Evolutionary conservation across 2,329 filamentous ascomycete genomes (phyloP), one percentile per base, ranked within the genome.

Genomic region (Fusarium hainanense): DNA sequence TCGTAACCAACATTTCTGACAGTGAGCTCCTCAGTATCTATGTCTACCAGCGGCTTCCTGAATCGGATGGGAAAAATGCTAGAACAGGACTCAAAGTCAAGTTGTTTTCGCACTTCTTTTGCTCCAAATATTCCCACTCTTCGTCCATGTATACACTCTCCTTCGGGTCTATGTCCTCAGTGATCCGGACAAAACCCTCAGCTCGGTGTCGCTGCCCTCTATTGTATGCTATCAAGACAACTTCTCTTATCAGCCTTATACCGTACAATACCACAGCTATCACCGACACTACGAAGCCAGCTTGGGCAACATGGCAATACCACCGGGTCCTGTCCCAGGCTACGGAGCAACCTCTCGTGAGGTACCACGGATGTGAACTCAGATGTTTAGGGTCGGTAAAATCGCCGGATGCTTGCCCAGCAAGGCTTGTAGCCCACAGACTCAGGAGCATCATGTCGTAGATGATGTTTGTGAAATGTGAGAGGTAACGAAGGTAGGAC

Each of bases 1-100:
- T 40, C 6, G 48, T 34, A 23, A 18, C 12, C 48, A 51, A 40
- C 3, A 16, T 12, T n/a, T 13, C 12, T 27, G 25, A 13, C 18
- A 51, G 4, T 20, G 8, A 40, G 13, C 18, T 13, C 21, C 9
- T 21, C 21, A 41, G 27, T 12, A 16, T 23, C 18, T 12, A 9
- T 6, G 27, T 40, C 37, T 68, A 59, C 56, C 40, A 49, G 44
- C 37, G 40, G 32, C 42, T 47, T 37, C 48, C 30, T 12, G 51
- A 27, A 11, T 44, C 47, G 1, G 66, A 70, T 4, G 76, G 75
- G 23, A 79, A 78, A 54, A 79, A 79, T 13, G 77, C 77, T 30
- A 79, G 46, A 23, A 79, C 77, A 2, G 77, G 77, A 48, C 77
- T 79, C 3, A 78, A 42, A 6, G 70, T 73, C 32, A 68, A 37